Conservation (phyloP, 1,284 basidiomycete species). For the Ganoderma boninense region DNA sequence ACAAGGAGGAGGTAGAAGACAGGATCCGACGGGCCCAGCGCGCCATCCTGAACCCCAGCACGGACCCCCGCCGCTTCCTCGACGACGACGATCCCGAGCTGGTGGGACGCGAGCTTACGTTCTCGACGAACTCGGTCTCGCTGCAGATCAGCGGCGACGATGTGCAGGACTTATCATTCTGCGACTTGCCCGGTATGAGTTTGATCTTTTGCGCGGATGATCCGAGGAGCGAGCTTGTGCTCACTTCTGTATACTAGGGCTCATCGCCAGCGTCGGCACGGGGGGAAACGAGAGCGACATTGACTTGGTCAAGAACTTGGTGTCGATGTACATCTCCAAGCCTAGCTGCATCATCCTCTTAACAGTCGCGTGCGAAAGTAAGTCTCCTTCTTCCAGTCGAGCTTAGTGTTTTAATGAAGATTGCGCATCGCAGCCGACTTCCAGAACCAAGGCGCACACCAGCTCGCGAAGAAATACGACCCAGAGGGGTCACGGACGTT, state of each 20-base stretch:
- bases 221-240: neutral
- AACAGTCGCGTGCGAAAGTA: constrained; percentile 79
- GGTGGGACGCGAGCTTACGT: constrained; percentile 51
- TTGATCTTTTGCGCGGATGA: no score
- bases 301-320: constrained; percentile 67
- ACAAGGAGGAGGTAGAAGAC: constrained; percentile 66
- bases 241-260: constrained; percentile 49
- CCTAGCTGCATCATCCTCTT: constrained; percentile 74
- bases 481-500: constrained; percentile 71
- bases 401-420: neutral
- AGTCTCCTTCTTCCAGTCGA: constrained; percentile 28
- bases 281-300: constrained; percentile 63
- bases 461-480: constrained; percentile 64
- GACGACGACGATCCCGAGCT: constrained; percentile 41
- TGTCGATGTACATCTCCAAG: constrained; percentile 60
- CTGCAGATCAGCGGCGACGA: constrained; percentile 73
- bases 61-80: constrained; percentile 40
- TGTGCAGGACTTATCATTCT: constrained; percentile 76
- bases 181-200: constrained; percentile 69
- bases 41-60: constrained; percentile 72
- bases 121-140: constrained; percentile 71
- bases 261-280: constrained; percentile 68
- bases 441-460: constrained; percentile 77
- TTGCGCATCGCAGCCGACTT: constrained; percentile 64
- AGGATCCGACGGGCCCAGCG: constrained; percentile 73